Evolutionary conservation across 2,329 filamentous ascomycete genomes (phyloP), one percentile per base, ranked within the genome.

Genomic region (Paecilomyces sp.): DNA sequence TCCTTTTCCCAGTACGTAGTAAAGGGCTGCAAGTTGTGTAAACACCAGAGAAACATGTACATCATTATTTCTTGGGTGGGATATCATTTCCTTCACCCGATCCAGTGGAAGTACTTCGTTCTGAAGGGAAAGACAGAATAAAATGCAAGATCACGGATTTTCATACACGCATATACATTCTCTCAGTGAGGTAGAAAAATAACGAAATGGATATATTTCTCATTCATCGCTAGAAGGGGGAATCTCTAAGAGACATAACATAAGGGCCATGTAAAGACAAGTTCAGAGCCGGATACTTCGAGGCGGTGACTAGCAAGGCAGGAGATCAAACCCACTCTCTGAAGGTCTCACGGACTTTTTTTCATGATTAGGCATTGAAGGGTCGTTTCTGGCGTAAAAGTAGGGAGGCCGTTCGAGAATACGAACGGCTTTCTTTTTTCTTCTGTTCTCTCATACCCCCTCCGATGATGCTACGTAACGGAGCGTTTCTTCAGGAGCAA

Each of bases 401-500:
- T 18, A 47, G 41, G 41, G 3, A 15, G 6, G 41, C 6, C 3
- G n/a, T 28, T 6, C 25, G 6, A 47, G 15, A 18, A 18, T 2
- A 47, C 12, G 41, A 18, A 18, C 7, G 15, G 18, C 3, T 18
- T 47, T 47, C 2, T 8, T 18, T 18, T 18, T 6, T 57, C 18
- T 30, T 55, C 13, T 55, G 18, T 33, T 33, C 18, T 34, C 31
- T 57, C 55, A 57, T 11, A 13, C 31, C 34, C 25, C 36, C 5
- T 57, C 50, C 11, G 54, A 33, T 15, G 54, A 33, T 25, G 57
- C 53, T 31, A 56, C 61, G 63, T 66, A 69, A 59, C 58, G 68
- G 63, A 63, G 65, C 50, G 70, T 76, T 62, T 80, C 77, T 52
- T 71, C 67, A n/a, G 72, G 71, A 31, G 77, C 74, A 70, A 87